Percentiles rank a stretch among this genome's conserved stretches.
These are phyloP conservation scores for Mycena filopes DNA, from an alignment of 768 basidiomycete species.

Conservation along the genomic window DNA sequence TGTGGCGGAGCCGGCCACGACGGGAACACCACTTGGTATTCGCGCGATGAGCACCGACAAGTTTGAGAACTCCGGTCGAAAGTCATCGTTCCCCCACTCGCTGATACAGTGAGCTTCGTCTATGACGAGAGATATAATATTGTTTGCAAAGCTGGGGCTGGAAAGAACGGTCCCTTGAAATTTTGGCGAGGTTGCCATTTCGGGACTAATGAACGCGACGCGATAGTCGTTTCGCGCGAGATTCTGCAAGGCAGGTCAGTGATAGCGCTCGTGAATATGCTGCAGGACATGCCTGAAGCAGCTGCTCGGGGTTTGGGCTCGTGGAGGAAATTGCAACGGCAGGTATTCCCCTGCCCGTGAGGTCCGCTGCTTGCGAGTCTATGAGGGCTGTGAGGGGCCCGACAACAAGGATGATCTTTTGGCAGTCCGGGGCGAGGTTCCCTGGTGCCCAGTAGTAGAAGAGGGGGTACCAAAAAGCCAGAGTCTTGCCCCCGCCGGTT, in stretches of 20 bases:
- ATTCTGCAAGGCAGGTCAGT: background rate
- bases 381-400: constrained; percentile 22
- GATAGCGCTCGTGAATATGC: background rate
- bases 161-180: constrained; percentile 15
- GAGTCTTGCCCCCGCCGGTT: constrained; percentile 31
- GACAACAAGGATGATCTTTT: constrained; percentile 26
- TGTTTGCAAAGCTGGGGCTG: background rate
- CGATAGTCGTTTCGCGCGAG: constrained; percentile 18
- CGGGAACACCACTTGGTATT: constrained; percentile 15
- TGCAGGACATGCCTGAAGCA: background rate
- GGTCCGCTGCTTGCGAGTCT: constrained; percentile 7
- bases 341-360: constrained; percentile 7
- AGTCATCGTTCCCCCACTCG: constrained; percentile 31
- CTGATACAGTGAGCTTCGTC: constrained; percentile 37
- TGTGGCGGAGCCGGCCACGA: constrained; percentile 20
- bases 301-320: background rate
- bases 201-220: constrained; percentile 25
- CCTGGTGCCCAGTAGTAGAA: constrained; percentile 27
- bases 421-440: constrained; percentile 14
- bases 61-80: constrained; percentile 9
- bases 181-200: constrained; percentile 8
- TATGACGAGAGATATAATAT: constrained; percentile 22
- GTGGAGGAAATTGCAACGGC: constrained; percentile 3
- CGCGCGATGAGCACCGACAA: background rate
- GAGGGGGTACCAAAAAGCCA: constrained; percentile 29